These are phyloP conservation scores for Mrakia gelida DNA, from an alignment of 768 basidiomycete species.

Conservation along the genomic window DNA sequence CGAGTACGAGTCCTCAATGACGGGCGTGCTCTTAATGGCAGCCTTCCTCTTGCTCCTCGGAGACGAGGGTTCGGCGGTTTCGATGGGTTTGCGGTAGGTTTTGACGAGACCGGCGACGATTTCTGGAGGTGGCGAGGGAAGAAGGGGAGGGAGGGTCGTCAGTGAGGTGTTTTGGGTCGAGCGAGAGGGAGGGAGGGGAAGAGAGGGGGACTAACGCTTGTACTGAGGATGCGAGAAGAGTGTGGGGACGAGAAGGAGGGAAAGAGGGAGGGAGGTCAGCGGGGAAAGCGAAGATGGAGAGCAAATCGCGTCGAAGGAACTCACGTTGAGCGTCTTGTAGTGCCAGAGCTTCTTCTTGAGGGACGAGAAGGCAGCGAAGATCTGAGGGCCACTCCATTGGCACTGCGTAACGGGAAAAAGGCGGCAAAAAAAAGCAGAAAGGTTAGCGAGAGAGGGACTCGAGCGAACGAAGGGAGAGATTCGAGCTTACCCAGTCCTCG, in stretches of 20 bases:
- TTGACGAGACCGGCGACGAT: slow-evolving; percentile 23
- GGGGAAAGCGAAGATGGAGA: no score
- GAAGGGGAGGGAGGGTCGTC: neutral
- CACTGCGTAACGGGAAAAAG: neutral
- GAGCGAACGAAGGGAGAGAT: no score
- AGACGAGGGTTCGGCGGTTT: neutral
- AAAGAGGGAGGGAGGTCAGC: neutral
- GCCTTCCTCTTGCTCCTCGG: neutral
- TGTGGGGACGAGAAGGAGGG: no score
- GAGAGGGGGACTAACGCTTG: no score
- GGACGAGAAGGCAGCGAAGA: no score
- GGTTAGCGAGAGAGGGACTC: neutral
- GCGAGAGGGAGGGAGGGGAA: no score
- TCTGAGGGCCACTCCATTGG: neutral
- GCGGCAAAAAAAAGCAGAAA: neutral
- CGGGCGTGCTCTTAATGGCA: no score
- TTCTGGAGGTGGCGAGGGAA: neutral
- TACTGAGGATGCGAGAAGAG: no score
- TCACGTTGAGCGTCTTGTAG: neutral
- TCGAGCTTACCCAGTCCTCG: slow-evolving; percentile 53
- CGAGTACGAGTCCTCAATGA: neutral
- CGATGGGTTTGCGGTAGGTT: slow-evolving; percentile 16
- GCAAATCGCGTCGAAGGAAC: neutral
- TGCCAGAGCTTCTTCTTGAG: neutral
- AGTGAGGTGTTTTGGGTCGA: neutral